Evolutionary conservation across 225 moss, liverwort and hornwort genomes (phyloP), one percentile per base, ranked within the genome.

Genomic region (Asterella californica): DNA sequence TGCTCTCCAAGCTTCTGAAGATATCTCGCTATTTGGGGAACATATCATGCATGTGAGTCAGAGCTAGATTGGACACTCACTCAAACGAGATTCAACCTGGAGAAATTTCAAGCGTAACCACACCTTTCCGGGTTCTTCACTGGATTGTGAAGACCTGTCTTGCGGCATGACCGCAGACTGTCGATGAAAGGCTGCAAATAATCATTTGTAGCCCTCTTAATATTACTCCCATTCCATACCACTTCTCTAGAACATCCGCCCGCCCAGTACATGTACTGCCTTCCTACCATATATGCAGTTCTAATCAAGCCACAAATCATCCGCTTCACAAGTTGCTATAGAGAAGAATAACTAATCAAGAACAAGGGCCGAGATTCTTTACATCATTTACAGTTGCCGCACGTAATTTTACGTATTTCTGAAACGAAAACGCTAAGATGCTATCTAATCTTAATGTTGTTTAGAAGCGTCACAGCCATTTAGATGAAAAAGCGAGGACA

Each of bases 91-190:
- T 22, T 5, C 52, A 54, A 19, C 48, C 24, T 36, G 33, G 42
- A 63, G 52, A 2, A n/a, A 9, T 6, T 42, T 32, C 0, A 69
- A 69, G 68, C 10, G 18, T 36, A 6, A 11, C 80, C 92, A 78
- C 76, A 99, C 97, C 97, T 95, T 85, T 95, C 99, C 25, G 92
- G 91, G 71, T 91, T 91, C 78, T 93, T 95, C 42, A 99, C 88
- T 54, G 99, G 99, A 81, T 99, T 99, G 89, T 99, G 99, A 79
- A 99, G 89, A 83, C 99, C 99, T 60, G 99, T 90, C 80, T 99
- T 99, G 46, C 95, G 89, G 71, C 99, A 99, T 74, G 93, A 80
- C 82, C 81, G 86, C 84, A 95, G 90, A 75, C 91, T 91, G 64
- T 89, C 64, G 61, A 99, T 89, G 83, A 95, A 99, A 82, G 92